Percentiles rank a stretch among this genome's conserved stretches.
phyloP scores from a whole-genome alignment of 2,329 filamentous ascomycete species.

The Aspergillus pseudotamarii region DNA sequence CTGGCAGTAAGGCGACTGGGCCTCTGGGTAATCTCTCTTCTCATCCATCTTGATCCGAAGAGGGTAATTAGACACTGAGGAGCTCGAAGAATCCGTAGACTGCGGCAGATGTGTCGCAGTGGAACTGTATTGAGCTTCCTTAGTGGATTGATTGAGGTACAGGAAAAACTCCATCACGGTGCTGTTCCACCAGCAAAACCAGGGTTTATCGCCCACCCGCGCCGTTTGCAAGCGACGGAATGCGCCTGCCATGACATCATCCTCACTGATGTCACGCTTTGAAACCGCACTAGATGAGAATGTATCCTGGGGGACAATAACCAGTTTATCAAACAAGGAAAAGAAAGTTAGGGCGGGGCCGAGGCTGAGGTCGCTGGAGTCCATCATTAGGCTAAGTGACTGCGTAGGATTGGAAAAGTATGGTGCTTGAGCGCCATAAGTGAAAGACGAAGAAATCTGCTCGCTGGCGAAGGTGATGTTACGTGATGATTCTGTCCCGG shows the following conservation, averaged over 20 bases:
- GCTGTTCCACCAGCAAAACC: slow-evolving; percentile 71
- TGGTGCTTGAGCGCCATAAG: slow-evolving; percentile 66
- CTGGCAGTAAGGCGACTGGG: slow-evolving; percentile 61
- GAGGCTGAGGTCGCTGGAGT: slow-evolving; percentile 57
- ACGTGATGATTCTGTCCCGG: slow-evolving; percentile 26
- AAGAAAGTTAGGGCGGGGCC: slow-evolving; percentile 69
- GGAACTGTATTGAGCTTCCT: slow-evolving; percentile 23
- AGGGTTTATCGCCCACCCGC: slow-evolving; percentile 62
- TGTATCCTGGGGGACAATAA: slow-evolving; percentile 52
- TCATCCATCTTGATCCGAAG: slow-evolving; percentile 69
- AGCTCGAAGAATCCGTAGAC: slow-evolving; percentile 13
- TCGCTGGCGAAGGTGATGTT: slow-evolving; percentile 45
- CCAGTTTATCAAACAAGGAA: slow-evolving; percentile 65
- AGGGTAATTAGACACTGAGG: slow-evolving; percentile 45
- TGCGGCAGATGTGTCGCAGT: slow-evolving; percentile 18
- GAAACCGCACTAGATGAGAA: slow-evolving; percentile 33
- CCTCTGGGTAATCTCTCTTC: slow-evolving; percentile 53
- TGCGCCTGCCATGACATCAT: slow-evolving; percentile 26
- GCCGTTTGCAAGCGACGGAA: slow-evolving; percentile 45
- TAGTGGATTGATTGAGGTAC: slow-evolving; percentile 59
- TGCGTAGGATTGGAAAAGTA: slow-evolving; percentile 47
- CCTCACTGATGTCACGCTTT: slow-evolving; percentile 32
- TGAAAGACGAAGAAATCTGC: slow-evolving; percentile 44
- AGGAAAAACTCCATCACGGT: slow-evolving; percentile 70
- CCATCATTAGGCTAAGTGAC: slow-evolving; percentile 57